Evolutionary conservation across 192 early-diverging fungal genomes (phyloP), one percentile per base, ranked within the genome.

Genomic region (Irineochytrium annulatum): DNA sequence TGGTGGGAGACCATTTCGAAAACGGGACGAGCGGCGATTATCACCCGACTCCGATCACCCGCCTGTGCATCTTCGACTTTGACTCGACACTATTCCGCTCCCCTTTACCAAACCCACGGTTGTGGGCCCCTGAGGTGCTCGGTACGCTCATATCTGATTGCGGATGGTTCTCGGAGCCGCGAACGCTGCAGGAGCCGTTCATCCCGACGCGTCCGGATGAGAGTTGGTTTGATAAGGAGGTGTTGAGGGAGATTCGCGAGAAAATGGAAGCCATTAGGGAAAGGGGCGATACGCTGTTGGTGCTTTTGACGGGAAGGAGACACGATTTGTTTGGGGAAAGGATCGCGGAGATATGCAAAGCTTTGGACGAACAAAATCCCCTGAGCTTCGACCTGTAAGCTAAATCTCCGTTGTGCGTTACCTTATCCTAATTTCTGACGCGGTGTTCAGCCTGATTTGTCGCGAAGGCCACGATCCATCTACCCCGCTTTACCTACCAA

Each of bases 61-160:
- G 51, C 2, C 63, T 81, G 19, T 43, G 43, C 35, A 54, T 81
- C 4, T 74, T 81, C 55, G 79, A 81, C 52, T 81, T 81, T 72
- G 79, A 81, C 60, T 74, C 71, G 13, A 81, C 79, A 1, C 67
- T 81, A 16, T 81, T 81, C 56, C 70, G 71, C 22, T 78, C 75
- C 8, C 78, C 78, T 11, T 49, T 73, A n/a, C 78, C 78, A 33
- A 77, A 72, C 55, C 57, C 59, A 11, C 55, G 48, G n/a, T 56
- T 77, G 3, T 80, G 78, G 78, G 52, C 67, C 6, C 31, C 43
- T 3, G 34, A 56, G 3, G 49, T 81, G 4, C 43, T 29, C 8
- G 76, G 79, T 39, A 57, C 60, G n/a, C 55, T 81, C 6, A 78
- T 77, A 14, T 48, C 55, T 29, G 76, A 81, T 53, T 81, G 74